These are phyloP conservation scores for Syncephalastrum sp. DNA, from an alignment of 371 early-diverging fungal genomes.

Conservation along the genomic window DNA sequence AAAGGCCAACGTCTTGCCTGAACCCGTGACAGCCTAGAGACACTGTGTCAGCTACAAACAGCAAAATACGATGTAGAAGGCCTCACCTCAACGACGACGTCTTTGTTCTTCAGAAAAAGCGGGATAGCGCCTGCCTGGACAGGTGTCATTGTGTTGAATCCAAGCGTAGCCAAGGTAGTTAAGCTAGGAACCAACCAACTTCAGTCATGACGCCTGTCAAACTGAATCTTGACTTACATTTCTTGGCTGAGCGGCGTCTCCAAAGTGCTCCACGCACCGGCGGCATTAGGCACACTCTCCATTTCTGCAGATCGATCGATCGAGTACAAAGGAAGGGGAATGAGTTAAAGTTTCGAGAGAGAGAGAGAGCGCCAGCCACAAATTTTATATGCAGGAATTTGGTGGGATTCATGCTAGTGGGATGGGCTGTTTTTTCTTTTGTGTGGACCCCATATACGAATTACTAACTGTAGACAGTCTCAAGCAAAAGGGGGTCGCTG, in stretches of 20 bases:
- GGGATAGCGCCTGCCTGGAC: slow-evolving; percentile 81
- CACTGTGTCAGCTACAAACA: slow-evolving; percentile 5
- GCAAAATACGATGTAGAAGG: slow-evolving; percentile 21
- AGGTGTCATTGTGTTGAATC: slow-evolving; percentile 48
- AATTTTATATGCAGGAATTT: too few relatives aligned
- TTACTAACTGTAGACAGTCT: too few relatives aligned
- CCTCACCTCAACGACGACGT: slow-evolving; percentile 91
- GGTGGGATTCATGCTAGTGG: too few relatives aligned
- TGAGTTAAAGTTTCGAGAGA: too few relatives aligned
- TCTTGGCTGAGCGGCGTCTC: slow-evolving; percentile 33
- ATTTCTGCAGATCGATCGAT: background rate
- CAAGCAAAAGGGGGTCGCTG: too few relatives aligned
- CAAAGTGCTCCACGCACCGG: slow-evolving; percentile 39
- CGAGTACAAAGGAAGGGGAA: too few relatives aligned
- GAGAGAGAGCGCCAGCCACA: too few relatives aligned
- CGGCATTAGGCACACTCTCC: slow-evolving; percentile 22
- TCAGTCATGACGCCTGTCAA: background rate
- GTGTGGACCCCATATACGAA: too few relatives aligned
- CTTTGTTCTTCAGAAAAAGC: slow-evolving; percentile 87
- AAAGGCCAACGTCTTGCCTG: slow-evolving; percentile 98
- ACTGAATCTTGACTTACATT: slow-evolving; percentile 25
- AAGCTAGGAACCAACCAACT: slow-evolving; percentile 17
- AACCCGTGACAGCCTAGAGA: slow-evolving; percentile 94
- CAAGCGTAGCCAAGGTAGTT: slow-evolving; percentile 30
- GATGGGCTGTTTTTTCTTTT: too few relatives aligned